phyloP scores from a whole-genome alignment of 306 rosid species.

The Cicer judaicum region DNA sequence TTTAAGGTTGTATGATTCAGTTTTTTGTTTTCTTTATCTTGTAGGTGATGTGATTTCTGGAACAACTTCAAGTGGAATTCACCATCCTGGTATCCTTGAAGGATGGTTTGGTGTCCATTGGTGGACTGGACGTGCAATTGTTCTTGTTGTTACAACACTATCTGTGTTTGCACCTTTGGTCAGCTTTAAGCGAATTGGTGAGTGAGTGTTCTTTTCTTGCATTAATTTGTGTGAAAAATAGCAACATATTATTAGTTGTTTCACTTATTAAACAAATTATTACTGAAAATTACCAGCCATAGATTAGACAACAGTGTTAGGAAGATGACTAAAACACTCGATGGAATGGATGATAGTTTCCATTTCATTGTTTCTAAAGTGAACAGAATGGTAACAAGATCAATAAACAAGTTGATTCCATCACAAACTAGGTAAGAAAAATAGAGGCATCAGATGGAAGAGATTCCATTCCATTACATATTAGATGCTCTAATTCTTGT shows the following conservation, averaged over 20 bases:
- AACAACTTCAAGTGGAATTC: slow-evolving; percentile 74
- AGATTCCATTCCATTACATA: not conserved
- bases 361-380: not conserved
- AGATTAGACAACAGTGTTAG: not conserved
- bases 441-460: not conserved
- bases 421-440: not conserved
- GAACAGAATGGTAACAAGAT: not conserved
- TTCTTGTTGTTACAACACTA: slow-evolving; percentile 65
- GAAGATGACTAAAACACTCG: slow-evolving; percentile 7
- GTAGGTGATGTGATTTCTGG: slow-evolving; percentile 94
- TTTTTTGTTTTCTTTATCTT: slow-evolving; percentile 48
- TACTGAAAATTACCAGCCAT: not conserved
- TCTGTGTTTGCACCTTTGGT: slow-evolving; percentile 73
- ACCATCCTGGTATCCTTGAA: slow-evolving; percentile 80
- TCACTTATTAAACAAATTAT: slow-evolving; percentile 6
- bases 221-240: not conserved
- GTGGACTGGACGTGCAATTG: slow-evolving; percentile 77
- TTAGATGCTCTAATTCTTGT: not conserved
- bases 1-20: slow-evolving; percentile 40
- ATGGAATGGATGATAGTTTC: not conserved
- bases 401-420: slow-evolving; percentile 3
- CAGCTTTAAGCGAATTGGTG: slow-evolving; percentile 82
- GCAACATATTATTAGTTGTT: not conserved
- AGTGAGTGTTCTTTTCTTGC: slow-evolving; percentile 42
- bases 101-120: slow-evolving; percentile 90